phyloP scores from a whole-genome alignment of 306 rosid genomes.

The Sicyos edulis region DNA sequence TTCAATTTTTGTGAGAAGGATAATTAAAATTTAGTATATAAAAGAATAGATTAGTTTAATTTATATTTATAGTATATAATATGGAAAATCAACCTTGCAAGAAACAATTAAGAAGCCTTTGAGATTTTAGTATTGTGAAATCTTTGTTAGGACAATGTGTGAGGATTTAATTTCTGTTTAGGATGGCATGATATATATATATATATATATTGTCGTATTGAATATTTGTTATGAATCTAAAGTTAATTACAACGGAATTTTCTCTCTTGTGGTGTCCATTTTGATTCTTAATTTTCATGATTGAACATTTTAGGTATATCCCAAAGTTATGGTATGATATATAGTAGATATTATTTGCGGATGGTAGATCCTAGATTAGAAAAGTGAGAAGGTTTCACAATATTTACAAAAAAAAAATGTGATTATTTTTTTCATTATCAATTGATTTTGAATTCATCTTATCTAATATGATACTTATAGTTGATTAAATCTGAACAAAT shows the following conservation, averaged over 20 bases:
- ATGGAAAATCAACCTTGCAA: constrained; percentile 5
- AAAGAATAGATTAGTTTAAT: background rate
- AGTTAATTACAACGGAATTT: too few relatives aligned
- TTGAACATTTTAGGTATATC: background rate
- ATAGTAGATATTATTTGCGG: background rate
- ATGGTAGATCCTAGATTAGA: too few relatives aligned
- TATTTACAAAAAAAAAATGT: too few relatives aligned
- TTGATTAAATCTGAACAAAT: too few relatives aligned
- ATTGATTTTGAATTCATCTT: too few relatives aligned
- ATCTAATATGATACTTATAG: too few relatives aligned
- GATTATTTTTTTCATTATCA: too few relatives aligned
- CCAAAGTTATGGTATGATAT: background rate
- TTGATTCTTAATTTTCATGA: background rate
- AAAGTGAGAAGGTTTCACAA: too few relatives aligned
- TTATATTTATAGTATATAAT: constrained; percentile 12
- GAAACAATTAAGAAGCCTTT: constrained; percentile 14
- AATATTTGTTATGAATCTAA: background rate
- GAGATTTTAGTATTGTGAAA: background rate
- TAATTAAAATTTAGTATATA: background rate
- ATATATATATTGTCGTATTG: background rate
- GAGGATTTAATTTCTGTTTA: background rate
- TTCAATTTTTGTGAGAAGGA: background rate
- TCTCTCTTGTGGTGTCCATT: background rate
- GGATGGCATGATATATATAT: background rate
- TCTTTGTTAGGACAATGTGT: background rate